These are phyloP conservation scores for Abrus precatorius DNA, from an alignment of 306 rosid species.

Conservation along the genomic window DNA sequence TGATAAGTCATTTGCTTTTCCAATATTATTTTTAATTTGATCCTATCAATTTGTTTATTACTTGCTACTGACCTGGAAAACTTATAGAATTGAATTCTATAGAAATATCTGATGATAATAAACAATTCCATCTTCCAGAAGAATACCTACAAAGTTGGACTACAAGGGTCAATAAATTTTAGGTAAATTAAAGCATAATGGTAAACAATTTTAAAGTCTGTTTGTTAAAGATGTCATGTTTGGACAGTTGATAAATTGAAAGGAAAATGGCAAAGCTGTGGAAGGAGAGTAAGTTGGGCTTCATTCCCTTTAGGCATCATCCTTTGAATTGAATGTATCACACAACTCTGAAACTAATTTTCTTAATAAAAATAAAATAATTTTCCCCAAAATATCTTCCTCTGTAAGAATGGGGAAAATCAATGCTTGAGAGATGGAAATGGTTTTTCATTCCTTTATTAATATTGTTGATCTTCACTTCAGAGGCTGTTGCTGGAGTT, in stretches of 20 bases:
- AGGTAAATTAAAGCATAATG: slow-evolving; percentile 33
- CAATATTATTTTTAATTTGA: background rate
- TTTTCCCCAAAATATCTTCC: background rate
- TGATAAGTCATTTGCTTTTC: slow-evolving; percentile 9
- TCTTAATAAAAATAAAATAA: background rate
- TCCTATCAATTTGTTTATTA: slow-evolving; percentile 10
- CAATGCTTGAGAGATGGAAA: background rate
- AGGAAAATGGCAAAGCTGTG: background rate
- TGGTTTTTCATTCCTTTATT: background rate
- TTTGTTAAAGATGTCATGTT: background rate
- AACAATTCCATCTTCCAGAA: slow-evolving; percentile 20
- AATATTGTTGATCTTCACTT: background rate
- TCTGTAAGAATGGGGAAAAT: background rate
- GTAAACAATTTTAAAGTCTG: background rate
- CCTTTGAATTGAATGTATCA: slow-evolving; percentile 2
- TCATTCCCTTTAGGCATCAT: slow-evolving; percentile 1
- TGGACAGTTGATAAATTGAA: background rate
- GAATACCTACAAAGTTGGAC: slow-evolving; percentile 20
- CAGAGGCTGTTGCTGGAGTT: background rate
- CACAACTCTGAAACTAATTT: background rate
- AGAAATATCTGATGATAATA: slow-evolving; percentile 38
- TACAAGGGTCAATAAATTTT: slow-evolving; percentile 2
- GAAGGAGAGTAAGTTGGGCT: background rate
- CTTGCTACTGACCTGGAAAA: slow-evolving; percentile 31
- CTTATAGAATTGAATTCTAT: slow-evolving; percentile 29